A percentile compares a stretch with the other conserved stretches of the same genome.
Evolutionary conservation across 495 filamentous ascomycete genomes (phyloP).

Genomic region (Tirmania nivea): DNA sequence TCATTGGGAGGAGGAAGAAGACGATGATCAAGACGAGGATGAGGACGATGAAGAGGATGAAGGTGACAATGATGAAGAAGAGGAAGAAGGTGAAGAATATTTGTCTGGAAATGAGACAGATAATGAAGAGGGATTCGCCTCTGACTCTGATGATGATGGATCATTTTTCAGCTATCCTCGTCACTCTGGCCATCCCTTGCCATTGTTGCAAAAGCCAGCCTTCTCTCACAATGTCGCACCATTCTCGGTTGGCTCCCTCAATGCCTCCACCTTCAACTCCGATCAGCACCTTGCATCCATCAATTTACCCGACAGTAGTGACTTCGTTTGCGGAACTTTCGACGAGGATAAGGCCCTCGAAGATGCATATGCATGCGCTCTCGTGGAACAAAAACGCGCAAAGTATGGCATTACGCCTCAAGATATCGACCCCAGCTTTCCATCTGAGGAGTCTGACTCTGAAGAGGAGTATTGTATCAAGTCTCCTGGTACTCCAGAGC

Average conservation of each 20-base stretch:
- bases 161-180: conserved; percentile 8
- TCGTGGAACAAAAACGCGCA: conserved; percentile 56
- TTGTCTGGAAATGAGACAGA: conserved; percentile 79
- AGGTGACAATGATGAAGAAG: conserved; percentile 28
- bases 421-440: conserved; percentile 94
- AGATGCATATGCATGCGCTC: conserved; percentile 67
- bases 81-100: conserved; percentile 25
- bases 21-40: conserved; percentile 22
- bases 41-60: conserved; percentile 23
- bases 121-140: conserved; percentile 78
- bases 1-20: conserved; percentile 29
- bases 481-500: conserved; percentile 33
- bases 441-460: conserved; percentile 55
- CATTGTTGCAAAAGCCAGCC: conserved; percentile 4
- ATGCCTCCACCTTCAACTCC: not conserved
- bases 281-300: not conserved
- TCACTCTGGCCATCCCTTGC: not conserved
- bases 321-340: conserved; percentile 92
- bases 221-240: conserved; percentile 29
- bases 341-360: conserved; percentile 92
- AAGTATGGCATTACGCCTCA: conserved; percentile 64
- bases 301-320: conserved; percentile 83
- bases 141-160: conserved; percentile 53
- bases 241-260: conserved; percentile 20
- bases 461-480: conserved; percentile 39